phyloP scores from a whole-genome alignment of 805 yeast genomes.

The Saccharomycopsis oosterbeekiorum region DNA sequence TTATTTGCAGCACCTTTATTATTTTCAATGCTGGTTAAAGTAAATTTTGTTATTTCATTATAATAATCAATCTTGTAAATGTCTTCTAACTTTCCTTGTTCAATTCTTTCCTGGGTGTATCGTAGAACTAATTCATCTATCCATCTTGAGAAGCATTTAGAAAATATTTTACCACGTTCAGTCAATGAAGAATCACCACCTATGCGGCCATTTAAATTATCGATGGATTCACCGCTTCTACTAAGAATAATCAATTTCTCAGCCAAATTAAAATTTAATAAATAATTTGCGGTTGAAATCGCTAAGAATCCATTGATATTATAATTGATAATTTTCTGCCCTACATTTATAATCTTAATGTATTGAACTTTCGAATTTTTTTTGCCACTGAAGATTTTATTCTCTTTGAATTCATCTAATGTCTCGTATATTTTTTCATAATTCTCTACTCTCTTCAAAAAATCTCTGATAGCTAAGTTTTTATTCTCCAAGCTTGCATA shows the following conservation, averaged over 20 bases:
- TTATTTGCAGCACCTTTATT: conserved; percentile 20
- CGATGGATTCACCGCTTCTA: conserved; percentile 87
- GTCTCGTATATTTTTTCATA: conserved; percentile 89
- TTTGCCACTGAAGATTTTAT: conserved; percentile 18
- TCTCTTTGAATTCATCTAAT: conserved; percentile 71
- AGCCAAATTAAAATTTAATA: conserved; percentile 77
- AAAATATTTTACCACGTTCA: conserved; percentile 62
- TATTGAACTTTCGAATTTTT: conserved; percentile 46
- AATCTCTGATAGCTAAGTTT: conserved; percentile 61
- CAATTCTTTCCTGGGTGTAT: not conserved
- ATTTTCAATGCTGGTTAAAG: not conserved
- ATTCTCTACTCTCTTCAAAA: conserved; percentile 67
- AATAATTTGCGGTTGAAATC: conserved; percentile 85
- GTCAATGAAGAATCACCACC: conserved; percentile 92
- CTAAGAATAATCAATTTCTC: conserved; percentile 93
- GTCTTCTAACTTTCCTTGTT: not conserved
- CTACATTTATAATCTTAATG: conserved; percentile 93
- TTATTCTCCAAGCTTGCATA: conserved; percentile 78
- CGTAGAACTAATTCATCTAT: conserved; percentile 27
- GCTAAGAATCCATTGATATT: conserved; percentile 83
- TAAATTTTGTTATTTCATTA: not conserved
- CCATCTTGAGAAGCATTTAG: conserved; percentile 64
- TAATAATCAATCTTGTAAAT: not conserved
- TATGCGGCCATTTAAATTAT: conserved; percentile 74
- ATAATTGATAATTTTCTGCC: conserved; percentile 85